Evolutionary conservation across 768 basidiomycete genomes (phyloP), one percentile per base, ranked within the genome.

Genomic region (Kwoniella heveanensis): DNA sequence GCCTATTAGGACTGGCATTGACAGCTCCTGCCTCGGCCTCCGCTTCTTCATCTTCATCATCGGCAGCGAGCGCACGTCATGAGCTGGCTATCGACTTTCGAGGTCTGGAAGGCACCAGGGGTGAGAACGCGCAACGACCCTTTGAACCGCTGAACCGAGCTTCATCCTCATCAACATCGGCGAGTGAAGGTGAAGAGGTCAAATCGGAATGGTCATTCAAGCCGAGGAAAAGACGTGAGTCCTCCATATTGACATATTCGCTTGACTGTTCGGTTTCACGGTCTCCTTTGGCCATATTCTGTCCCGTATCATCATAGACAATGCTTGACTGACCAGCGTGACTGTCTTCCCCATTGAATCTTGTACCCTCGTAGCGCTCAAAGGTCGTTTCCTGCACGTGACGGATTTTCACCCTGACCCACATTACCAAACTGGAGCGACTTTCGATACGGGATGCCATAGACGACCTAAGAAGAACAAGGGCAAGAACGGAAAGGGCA

Each of bases 381-480:
- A 68, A 30, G 77, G 77, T 13, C 67, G 79, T 9, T 80, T 80
- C 59, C 59, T 80, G 10, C 79, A 80, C 54, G 64, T 80, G 22
- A 80, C 79, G 17, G 79, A 80, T 47, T 73, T 80, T 30, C 79
- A 80, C 51, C 79, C 79, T 5, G 79, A 80, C 54, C 72, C 77
- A 8, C 71, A 74, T 48, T 80, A 80, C 51, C 53, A 55, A 24
- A 58, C 65, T 7, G 79, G 79, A 0, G 60, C 71, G 13, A 72
- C 66, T 12, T 71, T 77, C 57, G 71, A 73, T 15, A 64, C 70
- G 10, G 79, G 76, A 21, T 80, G 79, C 65, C 79, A 80, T 56
- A 55, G 63, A 30, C 49, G 46, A 53, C 29, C 62, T 3, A 61
- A 69, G 21, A 66, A 75, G 21, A 66, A 75, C 37, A 53, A 60